Evolutionary conservation across 768 basidiomycete species (phyloP), one percentile per base, ranked within the genome.

Genomic region (Suillus paluster): DNA sequence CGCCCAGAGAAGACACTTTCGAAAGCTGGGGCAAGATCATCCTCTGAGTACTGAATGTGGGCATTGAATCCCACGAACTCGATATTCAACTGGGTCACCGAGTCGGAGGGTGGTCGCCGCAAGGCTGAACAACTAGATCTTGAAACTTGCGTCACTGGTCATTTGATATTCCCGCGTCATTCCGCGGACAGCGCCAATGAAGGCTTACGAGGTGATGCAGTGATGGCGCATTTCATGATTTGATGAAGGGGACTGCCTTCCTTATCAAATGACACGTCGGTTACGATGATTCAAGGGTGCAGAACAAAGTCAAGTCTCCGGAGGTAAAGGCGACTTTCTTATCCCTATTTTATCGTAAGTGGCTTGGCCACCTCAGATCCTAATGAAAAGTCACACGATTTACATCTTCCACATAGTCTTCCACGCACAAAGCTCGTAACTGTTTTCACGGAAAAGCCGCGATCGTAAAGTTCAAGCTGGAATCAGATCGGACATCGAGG

Each of bases 321-420:
- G 23, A 39, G 52, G 21, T 53, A 33, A 53, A 52, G 49, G 49
- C n/a, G 33, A 11, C 12, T 39, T 44, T 57, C 63, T 57, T 53
- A 46, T 19, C 58, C 30, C 30, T n/a, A 59, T 59, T 48, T 57
- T 61, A 42, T 36, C 38, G 33, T 49, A 63, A 57, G 64, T 46
- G 41, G 36, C 38, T 11, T 34, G 33, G 38, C 23, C 27, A 46
- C 6, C 59, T 55, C 50, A 60, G 49, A 57, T 46, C 38, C 46
- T 60, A 58, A 63, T 64, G 19, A 53, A 60, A 60, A 55, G 23
- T 42, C 58, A 15, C 44, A 60, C 55, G 63, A 53, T 63, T 62
- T 62, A 33, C 63, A 64, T 54, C 48, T 41, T 59, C 41, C 45
- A 38, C 62, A 36, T 42, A 27, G 41, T 25, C 42, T 42, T 27